Evolutionary conservation across 1,139 yeast species (phyloP), one percentile per base, ranked within the genome.

Genomic region (Zygotorulaspora mrakii): DNA sequence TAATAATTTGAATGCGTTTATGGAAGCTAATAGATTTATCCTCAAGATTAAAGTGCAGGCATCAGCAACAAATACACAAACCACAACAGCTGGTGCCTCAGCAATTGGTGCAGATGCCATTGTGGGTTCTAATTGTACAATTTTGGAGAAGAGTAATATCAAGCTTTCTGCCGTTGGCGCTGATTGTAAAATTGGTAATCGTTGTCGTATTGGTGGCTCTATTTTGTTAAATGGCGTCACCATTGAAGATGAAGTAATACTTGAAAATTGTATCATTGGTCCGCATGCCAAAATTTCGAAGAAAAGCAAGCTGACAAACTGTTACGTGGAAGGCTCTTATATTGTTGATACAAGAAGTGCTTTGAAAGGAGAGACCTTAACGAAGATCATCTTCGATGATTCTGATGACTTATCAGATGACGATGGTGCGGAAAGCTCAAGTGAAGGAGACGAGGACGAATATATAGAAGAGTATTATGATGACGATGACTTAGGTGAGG

Each of bases 201-300:
- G 88, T 49, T 94, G 95, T 59, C 80, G 91, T 53, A 73, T 94
- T 43, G 85, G 89, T 1, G 97, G 95, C 2, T 87, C 89, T 54
- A 77, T 94, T 17, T 59, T 94, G 8, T 69, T 88, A 45, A 83
- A 84, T 55, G 76, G 77, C 36, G 94, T 80, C 21, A 67, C 65
- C 1, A 68, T 94, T 31, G 95, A 77, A 36, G 96, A 91, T 60
- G 96, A 86, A 49, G 82, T 76, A 35, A 58, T 63, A 7, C 43
- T 94, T 49, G 98, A 94, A 62, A 91, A 89, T 65, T 88, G 95
- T 64, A 80, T 91, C 18, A 68, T 94, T 44, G 98, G 98, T 17
- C 69, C 71, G 34, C 69, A 70, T 35, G 91, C 80, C 1, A 66
- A 67, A 12, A 72, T 94, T 31, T 80, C 76, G 20, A 55, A 69